A percentile compares a stretch with the other conserved stretches of the same genome.
Evolutionary conservation across 129 eudicot genomes (phyloP).

Genomic region (Ambrosia artemisiifolia): DNA sequence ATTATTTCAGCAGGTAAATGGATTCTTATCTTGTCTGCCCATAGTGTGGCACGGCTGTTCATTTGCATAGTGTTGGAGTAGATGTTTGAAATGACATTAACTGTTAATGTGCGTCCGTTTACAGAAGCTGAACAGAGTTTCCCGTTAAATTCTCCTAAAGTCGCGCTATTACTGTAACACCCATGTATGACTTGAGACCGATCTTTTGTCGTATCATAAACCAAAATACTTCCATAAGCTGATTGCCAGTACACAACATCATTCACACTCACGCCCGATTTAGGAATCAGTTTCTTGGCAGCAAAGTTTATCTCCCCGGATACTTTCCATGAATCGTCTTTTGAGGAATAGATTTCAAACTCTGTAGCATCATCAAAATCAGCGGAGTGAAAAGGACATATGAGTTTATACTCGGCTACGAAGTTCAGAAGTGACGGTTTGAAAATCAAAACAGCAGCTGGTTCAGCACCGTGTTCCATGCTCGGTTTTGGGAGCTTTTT

Average conservation of each 20-base stretch:
- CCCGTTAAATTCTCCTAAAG: slow-evolving; percentile 43
- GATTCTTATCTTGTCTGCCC: slow-evolving; percentile 25
- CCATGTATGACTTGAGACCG: slow-evolving; percentile 33
- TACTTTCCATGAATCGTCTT: slow-evolving; percentile 47
- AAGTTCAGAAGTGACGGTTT: slow-evolving; percentile 59
- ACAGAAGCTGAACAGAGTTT: slow-evolving; percentile 42
- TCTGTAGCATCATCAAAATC: slow-evolving; percentile 62
- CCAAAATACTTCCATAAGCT: slow-evolving; percentile 21
- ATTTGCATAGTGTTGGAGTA: slow-evolving; percentile 57
- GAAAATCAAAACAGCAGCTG: slow-evolving; percentile 50
- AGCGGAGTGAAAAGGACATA: slow-evolving; percentile 55
- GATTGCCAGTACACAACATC: slow-evolving; percentile 43
- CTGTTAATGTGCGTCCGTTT: neutral
- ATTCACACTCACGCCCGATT: slow-evolving; percentile 43
- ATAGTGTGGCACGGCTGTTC: slow-evolving; percentile 26
- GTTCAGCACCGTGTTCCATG: slow-evolving; percentile 51
- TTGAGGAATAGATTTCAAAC: slow-evolving; percentile 58
- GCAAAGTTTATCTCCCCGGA: slow-evolving; percentile 54
- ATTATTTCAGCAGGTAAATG: slow-evolving; percentile 4
- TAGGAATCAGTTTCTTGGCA: slow-evolving; percentile 15
- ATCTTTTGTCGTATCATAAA: slow-evolving; percentile 51
- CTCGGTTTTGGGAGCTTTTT: slow-evolving; percentile 54
- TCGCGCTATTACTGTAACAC: slow-evolving; percentile 8
- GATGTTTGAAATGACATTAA: slow-evolving; percentile 31
- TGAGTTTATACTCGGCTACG: slow-evolving; percentile 49